Percentiles rank a stretch among this genome's conserved stretches.
phyloP scores from a whole-genome alignment of 1,284 basidiomycete genomes.

The Sanghuangporus baumii region DNA sequence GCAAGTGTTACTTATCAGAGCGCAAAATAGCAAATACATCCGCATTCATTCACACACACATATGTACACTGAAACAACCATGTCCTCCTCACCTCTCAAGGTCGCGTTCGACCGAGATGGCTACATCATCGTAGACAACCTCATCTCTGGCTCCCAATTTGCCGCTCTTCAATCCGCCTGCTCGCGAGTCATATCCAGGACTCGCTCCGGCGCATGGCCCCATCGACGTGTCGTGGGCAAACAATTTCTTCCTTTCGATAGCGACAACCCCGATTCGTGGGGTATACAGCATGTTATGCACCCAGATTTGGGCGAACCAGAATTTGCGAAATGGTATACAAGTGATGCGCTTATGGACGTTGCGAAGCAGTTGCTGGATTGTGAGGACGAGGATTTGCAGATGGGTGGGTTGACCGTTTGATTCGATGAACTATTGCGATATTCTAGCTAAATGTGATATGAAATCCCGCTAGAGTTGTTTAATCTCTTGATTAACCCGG shows the following conservation, averaged over 20 bases:
- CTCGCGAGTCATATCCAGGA: slow-evolving; percentile 45
- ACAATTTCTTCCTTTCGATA: slow-evolving; percentile 74
- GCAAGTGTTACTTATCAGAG: too few relatives aligned
- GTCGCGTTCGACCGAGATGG: slow-evolving; percentile 35
- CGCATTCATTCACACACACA: background rate
- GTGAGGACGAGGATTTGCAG: slow-evolving; percentile 54
- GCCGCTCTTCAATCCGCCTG: slow-evolving; percentile 46
- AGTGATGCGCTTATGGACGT: slow-evolving; percentile 47
- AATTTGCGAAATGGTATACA: slow-evolving; percentile 66
- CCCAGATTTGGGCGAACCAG: slow-evolving; percentile 55
- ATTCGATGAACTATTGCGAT: background rate
- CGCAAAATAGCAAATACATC: too few relatives aligned
- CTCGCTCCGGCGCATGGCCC: slow-evolving; percentile 61
- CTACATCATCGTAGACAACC: slow-evolving; percentile 62
- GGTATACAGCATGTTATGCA: slow-evolving; percentile 81
- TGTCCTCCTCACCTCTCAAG: slow-evolving; percentile 1
- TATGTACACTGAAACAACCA: background rate
- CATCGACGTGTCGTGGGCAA: slow-evolving; percentile 72
- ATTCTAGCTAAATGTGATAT: background rate
- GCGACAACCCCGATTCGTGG: slow-evolving; percentile 64
- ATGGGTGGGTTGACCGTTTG: slow-evolving; percentile 46
- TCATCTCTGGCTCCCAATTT: slow-evolving; percentile 44
- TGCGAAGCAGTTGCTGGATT: slow-evolving; percentile 48
- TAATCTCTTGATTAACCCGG: slow-evolving; percentile 75
- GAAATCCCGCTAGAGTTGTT: slow-evolving; percentile 53